Evolutionary conservation across 2,329 filamentous ascomycete species (phyloP).

Genomic region (Ceratocystis smalleyi): DNA sequence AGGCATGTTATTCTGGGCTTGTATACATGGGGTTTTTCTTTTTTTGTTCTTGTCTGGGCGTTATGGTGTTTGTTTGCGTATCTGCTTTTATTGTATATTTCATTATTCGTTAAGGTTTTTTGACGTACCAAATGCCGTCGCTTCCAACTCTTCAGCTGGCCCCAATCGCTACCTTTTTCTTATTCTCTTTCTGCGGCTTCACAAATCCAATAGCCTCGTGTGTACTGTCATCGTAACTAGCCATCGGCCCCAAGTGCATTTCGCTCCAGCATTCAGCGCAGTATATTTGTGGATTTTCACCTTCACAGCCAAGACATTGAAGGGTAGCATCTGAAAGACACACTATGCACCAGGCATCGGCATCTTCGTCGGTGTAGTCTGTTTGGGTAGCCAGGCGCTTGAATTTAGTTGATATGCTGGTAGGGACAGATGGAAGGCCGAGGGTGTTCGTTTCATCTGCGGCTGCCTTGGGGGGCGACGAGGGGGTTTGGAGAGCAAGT

Average conservation of each 20-base stretch:
- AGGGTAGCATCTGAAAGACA: constrained; percentile 66
- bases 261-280: constrained; percentile 68
- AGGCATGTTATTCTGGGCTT: background rate
- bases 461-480: constrained; percentile 20
- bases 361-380: constrained; percentile 51
- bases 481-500: constrained; percentile 33
- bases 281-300: constrained; percentile 43
- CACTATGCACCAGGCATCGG: constrained; percentile 65
- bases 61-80: background rate
- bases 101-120: background rate
- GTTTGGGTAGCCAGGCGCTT: constrained; percentile 27
- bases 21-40: background rate
- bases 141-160: constrained; percentile 20
- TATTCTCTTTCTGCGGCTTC: constrained; percentile 23
- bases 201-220: constrained; percentile 52
- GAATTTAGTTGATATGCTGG: constrained; percentile 31
- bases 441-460: constrained; percentile 19
- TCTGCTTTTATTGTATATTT: background rate
- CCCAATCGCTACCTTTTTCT: constrained; percentile 26
- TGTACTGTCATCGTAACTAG: constrained; percentile 52
- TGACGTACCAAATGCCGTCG: background rate
- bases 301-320: constrained; percentile 55
- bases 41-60: background rate
- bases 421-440: constrained; percentile 29
- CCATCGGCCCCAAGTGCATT: constrained; percentile 55